These are phyloP conservation scores for Leccinum broughii DNA, from an alignment of 768 basidiomycete genomes.

Conservation along the genomic window DNA sequence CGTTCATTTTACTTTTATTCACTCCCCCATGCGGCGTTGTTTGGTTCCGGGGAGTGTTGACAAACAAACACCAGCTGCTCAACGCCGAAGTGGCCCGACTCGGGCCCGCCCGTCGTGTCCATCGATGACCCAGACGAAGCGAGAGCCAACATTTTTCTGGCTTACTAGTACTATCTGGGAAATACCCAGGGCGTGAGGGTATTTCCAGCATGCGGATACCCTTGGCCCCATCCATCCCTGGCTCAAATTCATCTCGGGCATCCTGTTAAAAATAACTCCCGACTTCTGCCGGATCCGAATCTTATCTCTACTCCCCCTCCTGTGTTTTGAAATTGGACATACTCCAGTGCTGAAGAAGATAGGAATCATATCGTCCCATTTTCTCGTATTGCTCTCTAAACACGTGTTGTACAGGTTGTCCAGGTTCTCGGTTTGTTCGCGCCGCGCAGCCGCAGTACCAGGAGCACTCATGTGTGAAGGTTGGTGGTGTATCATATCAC, in stretches of 20 bases:
- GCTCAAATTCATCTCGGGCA: neutral
- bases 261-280: slow-evolving; percentile 9
- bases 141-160: neutral
- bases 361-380: slow-evolving; percentile 16
- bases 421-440: slow-evolving; percentile 18
- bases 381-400: slow-evolving; percentile 8
- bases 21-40: slow-evolving; percentile 13
- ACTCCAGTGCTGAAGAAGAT: slow-evolving; percentile 8
- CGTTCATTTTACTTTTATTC: neutral
- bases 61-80: slow-evolving; percentile 11
- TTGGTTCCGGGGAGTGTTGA: slow-evolving; percentile 15
- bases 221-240: slow-evolving; percentile 21
- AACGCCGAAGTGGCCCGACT: neutral
- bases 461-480: neutral
- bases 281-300: slow-evolving; percentile 21
- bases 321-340: slow-evolving; percentile 20
- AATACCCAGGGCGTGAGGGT: neutral
- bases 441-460: slow-evolving; percentile 10
- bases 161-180: neutral
- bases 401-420: slow-evolving; percentile 24
- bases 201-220: slow-evolving; percentile 11
- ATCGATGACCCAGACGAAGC: neutral
- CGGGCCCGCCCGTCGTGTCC: neutral
- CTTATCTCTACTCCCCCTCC: slow-evolving; percentile 20
- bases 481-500: slow-evolving; percentile 7